These are phyloP conservation scores for Sphagnum magellanicum DNA, from an alignment of 228 moss, liverwort and hornwort genomes.

Conservation along the genomic window DNA sequence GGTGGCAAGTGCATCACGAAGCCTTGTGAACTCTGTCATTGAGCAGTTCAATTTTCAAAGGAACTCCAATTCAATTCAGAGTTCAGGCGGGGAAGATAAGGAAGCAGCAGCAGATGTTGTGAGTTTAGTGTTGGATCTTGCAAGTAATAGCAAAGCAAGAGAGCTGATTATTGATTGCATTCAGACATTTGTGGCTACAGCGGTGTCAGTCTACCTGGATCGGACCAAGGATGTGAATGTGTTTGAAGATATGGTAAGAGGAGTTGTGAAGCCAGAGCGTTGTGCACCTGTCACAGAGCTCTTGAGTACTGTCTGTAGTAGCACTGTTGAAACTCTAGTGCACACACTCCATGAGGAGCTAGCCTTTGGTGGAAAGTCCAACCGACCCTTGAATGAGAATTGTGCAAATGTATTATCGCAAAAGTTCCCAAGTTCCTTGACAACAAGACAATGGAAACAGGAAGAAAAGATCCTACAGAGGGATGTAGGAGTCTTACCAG, in stretches of 20 bases:
- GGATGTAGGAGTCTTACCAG: constrained; percentile 13
- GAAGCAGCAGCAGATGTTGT: constrained; percentile 9
- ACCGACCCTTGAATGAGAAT: constrained; percentile 12
- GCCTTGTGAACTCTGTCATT: constrained; percentile 63
- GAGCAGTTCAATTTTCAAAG: constrained; percentile 31
- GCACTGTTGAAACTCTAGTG: constrained; percentile 64
- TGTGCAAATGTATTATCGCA: not conserved
- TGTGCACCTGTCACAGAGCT: constrained; percentile 70
- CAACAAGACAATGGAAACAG: not conserved
- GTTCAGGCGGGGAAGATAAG: constrained; percentile 9
- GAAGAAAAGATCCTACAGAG: no score
- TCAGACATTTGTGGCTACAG: constrained; percentile 83
- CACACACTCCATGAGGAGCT: constrained; percentile 74
- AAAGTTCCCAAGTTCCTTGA: not conserved
- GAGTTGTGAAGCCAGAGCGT: constrained; percentile 55
- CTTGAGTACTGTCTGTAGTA: constrained; percentile 69
- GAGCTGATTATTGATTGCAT: constrained; percentile 62
- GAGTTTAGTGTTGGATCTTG: constrained; percentile 35
- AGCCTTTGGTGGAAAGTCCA: constrained; percentile 19
- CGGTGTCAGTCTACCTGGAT: constrained; percentile 85
- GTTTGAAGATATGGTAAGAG: constrained; percentile 68
- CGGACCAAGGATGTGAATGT: constrained; percentile 77
- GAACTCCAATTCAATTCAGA: not conserved
- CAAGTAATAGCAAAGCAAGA: constrained; percentile 58
- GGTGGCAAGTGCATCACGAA: constrained; percentile 86